A percentile compares a stretch with the other conserved stretches of the same genome.
phyloP scores from a whole-genome alignment of 257 asterid species.

The Ballota nigra region DNA sequence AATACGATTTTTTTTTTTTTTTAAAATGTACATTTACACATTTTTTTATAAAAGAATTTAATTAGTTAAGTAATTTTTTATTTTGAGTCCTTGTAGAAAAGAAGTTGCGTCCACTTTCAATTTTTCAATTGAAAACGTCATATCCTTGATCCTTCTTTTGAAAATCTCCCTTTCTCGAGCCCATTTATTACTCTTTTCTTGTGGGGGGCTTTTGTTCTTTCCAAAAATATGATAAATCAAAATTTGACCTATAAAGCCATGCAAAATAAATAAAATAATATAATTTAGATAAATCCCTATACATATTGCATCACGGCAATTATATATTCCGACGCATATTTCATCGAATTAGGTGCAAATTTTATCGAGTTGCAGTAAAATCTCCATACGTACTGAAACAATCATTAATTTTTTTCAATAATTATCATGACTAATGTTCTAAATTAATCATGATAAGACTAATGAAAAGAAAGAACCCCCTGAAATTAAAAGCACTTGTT shows the following conservation, averaged over 20 bases:
- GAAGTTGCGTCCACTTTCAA: background rate
- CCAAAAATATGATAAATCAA: slow-evolving; percentile 15
- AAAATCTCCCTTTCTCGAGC: slow-evolving; percentile 30
- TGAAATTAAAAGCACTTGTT: slow-evolving; percentile 14
- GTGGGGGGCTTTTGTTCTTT: slow-evolving; percentile 22
- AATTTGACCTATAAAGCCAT: background rate
- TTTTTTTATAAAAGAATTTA: background rate
- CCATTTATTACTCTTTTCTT: slow-evolving; percentile 24
- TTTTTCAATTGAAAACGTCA: slow-evolving; percentile 5
- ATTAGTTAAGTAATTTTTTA: background rate
- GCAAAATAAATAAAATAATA: background rate
- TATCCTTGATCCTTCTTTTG: background rate
- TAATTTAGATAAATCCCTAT: background rate
- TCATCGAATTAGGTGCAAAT: background rate
- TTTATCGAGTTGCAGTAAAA: background rate
- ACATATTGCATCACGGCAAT: background rate
- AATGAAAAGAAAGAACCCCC: slow-evolving; percentile 16
- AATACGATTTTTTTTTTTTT: no score
- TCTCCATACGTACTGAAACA: background rate
- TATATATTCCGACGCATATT: background rate
- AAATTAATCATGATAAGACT: slow-evolving; percentile 20
- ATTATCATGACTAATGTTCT: background rate
- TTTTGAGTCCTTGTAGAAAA: background rate
- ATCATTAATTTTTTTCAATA: background rate
- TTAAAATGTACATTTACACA: no score